phyloP scores from a whole-genome alignment of 305 asterid genomes.

The Withania somnifera region DNA sequence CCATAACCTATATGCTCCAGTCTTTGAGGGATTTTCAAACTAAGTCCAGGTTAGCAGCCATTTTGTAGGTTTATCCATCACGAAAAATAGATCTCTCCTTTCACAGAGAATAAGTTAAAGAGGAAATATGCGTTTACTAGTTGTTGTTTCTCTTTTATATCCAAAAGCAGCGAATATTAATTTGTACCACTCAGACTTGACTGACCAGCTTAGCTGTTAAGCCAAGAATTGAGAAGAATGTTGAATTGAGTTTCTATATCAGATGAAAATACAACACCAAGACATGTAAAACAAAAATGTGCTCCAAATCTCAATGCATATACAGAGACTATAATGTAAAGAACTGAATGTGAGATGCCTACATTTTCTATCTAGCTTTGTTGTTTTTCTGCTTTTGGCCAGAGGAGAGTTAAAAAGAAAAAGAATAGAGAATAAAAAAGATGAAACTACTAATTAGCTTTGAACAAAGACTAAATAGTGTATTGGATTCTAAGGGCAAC shows the following conservation, averaged over 20 bases:
- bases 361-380: background rate
- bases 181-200: background rate
- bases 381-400: background rate
- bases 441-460: background rate
- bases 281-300: background rate
- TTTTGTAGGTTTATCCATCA: background rate
- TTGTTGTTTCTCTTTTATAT: background rate
- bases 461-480: background rate
- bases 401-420: background rate
- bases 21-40: background rate
- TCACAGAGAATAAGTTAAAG: background rate
- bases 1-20: background rate
- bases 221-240: background rate
- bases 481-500: background rate
- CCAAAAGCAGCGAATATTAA: background rate
- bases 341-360: background rate
- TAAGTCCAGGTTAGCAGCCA: background rate
- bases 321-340: background rate
- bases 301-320: background rate
- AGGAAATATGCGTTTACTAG: background rate
- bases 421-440: background rate
- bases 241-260: background rate
- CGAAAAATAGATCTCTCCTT: background rate
- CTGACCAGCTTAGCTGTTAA: background rate
- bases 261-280: background rate